Evolutionary conservation across 169 alveolate species (phyloP).

Genomic region (Plasmodium coatneyi): DNA sequence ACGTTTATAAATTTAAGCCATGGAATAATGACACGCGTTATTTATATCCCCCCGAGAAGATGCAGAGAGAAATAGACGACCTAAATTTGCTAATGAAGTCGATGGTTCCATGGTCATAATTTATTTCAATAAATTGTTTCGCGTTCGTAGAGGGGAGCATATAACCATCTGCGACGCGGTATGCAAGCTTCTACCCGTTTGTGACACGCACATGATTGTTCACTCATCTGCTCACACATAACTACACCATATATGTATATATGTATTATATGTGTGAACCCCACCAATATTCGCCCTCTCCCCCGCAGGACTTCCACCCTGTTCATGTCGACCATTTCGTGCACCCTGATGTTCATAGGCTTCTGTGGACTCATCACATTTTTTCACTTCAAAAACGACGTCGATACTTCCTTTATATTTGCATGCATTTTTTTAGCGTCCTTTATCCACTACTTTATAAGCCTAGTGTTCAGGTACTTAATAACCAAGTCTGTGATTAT

Average conservation of each 20-base stretch:
- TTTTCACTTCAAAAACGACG: background rate
- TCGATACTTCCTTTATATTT: slow-evolving; percentile 9
- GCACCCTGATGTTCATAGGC: slow-evolving; percentile 6
- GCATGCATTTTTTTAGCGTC: slow-evolving; percentile 32
- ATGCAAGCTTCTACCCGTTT: background rate
- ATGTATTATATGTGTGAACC: no score
- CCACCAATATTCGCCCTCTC: background rate
- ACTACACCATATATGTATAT: background rate
- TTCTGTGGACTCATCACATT: background rate
- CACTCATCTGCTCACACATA: no score
- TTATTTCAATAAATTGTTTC: background rate
- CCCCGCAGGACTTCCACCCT: slow-evolving; percentile 11
- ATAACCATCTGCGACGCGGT: background rate
- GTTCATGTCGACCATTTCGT: slow-evolving; percentile 41
- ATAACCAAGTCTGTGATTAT: slow-evolving; percentile 32
- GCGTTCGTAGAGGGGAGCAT: background rate
- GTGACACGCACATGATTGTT: no score
- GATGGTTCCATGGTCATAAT: slow-evolving; percentile 23
- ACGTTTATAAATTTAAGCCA: slow-evolving; percentile 42
- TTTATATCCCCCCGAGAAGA: slow-evolving; percentile 53
- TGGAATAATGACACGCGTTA: slow-evolving; percentile 61
- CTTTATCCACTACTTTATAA: slow-evolving; percentile 40
- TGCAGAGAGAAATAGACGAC: slow-evolving; percentile 56
- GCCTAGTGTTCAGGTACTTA: slow-evolving; percentile 31
- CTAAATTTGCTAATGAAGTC: slow-evolving; percentile 43